Evolutionary conservation across 495 filamentous ascomycete species (phyloP).

Genomic region (Penicillium salamii): DNA sequence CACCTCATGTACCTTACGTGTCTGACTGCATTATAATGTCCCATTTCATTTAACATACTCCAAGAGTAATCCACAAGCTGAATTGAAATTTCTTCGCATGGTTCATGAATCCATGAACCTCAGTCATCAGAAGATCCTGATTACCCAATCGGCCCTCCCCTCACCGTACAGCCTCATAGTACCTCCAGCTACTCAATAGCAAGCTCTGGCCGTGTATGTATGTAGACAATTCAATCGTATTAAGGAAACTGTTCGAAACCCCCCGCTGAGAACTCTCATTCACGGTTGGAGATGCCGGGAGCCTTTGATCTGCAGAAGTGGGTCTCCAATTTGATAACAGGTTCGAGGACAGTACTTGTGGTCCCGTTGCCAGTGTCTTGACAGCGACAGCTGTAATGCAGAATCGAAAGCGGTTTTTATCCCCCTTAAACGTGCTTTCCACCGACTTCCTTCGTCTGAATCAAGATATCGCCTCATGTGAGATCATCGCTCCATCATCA

Average conservation of each 20-base stretch:
- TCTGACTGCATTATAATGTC: neutral
- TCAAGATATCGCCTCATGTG: constrained; percentile 12
- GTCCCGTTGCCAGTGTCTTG: no score
- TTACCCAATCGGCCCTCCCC: no score
- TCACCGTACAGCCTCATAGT: no score
- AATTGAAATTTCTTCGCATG: neutral
- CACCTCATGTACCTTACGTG: constrained; percentile 6
- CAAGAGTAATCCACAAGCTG: neutral
- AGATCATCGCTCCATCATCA: constrained; percentile 32
- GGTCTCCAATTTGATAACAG: neutral
- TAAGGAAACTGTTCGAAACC: neutral
- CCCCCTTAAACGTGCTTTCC: neutral
- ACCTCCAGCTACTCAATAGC: no score
- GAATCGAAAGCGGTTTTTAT: no score
- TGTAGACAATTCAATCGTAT: no score
- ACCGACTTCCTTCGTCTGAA: neutral
- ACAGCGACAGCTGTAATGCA: neutral
- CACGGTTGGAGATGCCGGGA: neutral
- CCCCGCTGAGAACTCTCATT: neutral
- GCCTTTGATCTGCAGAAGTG: neutral
- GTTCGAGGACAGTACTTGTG: no score
- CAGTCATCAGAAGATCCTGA: no score
- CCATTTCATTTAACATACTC: neutral
- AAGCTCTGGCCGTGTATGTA: no score
- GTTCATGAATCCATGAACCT: no score